Conservation (phyloP, 2,329 filamentous ascomycete genomes). For the Scedosporium aurantiacum region DNA sequence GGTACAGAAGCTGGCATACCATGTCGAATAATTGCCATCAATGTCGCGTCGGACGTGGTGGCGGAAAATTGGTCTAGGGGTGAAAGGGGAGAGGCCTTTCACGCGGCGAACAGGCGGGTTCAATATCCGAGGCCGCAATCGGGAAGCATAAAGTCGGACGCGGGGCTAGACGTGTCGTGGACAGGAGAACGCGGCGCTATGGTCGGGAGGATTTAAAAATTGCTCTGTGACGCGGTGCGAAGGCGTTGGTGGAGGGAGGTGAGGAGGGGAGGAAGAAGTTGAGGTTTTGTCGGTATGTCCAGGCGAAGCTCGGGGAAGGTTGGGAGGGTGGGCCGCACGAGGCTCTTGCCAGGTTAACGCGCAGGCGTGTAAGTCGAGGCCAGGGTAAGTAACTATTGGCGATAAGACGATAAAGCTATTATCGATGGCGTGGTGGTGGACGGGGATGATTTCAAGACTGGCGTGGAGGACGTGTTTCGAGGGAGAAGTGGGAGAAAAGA, state of each 20-base stretch:
- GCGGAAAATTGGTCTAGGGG: not conserved
- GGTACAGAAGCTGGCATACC: not conserved
- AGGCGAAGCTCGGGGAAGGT: not conserved
- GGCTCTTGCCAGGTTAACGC: not conserved
- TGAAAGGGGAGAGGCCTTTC: not conserved
- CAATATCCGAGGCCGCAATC: constrained; percentile 3
- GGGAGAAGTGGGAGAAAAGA: not conserved
- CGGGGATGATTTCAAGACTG: not conserved
- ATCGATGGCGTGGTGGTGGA: not conserved
- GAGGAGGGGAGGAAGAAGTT: not conserved
- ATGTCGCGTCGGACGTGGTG: constrained; percentile 1
- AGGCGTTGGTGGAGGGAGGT: not conserved
- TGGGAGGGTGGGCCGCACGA: not conserved
- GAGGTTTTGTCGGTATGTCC: not conserved
- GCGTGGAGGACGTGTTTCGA: not conserved
- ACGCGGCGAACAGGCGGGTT: not conserved
- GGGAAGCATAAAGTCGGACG: not conserved
- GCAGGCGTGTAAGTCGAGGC: not conserved
- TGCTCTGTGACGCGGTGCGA: not conserved
- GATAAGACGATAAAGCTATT: not conserved
- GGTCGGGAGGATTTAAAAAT: not conserved
- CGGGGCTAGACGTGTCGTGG: not conserved
- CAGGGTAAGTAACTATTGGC: not conserved
- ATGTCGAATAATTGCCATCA: constrained; percentile 3
- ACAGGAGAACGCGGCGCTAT: not conserved